phyloP scores from a whole-genome alignment of 305 asterid genomes.

The Fraxinus platypoda region DNA sequence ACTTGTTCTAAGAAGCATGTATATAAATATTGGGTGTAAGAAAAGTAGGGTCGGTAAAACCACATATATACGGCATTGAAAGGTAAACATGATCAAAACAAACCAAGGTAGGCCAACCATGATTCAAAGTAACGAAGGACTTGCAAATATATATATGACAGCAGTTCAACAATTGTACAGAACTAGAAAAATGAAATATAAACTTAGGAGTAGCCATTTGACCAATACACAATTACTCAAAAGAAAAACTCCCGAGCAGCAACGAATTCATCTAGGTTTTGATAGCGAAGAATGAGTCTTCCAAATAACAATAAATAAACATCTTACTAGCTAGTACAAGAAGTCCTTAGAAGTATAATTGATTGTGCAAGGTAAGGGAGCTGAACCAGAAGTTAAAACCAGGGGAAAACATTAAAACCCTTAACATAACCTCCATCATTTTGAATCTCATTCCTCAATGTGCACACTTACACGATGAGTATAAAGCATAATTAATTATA shows the following conservation, averaged over 20 bases:
- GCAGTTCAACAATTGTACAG: background rate
- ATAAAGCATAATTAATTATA: background rate
- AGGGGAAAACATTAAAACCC: background rate
- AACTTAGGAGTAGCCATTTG: background rate
- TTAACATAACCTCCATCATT: background rate
- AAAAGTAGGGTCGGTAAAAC: background rate
- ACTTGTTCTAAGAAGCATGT: background rate
- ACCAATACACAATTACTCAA: background rate
- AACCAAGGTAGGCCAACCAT: no score
- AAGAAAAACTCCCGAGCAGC: background rate
- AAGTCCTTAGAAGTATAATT: constrained; percentile 1
- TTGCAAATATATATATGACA: background rate
- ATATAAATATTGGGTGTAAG: background rate
- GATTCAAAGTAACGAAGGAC: no score
- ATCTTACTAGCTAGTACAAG: background rate
- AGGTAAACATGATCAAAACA: background rate
- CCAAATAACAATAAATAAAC: background rate
- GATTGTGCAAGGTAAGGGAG: background rate
- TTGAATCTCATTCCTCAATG: constrained; percentile 4
- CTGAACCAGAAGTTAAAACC: background rate
- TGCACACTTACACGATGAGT: background rate
- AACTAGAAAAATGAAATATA: background rate
- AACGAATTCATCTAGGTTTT: background rate
- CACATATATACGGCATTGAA: background rate
- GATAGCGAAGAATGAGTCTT: background rate